Conservation (phyloP, 2,329 filamentous ascomycete genomes). For the Drechslerella stenobrocha region DNA sequence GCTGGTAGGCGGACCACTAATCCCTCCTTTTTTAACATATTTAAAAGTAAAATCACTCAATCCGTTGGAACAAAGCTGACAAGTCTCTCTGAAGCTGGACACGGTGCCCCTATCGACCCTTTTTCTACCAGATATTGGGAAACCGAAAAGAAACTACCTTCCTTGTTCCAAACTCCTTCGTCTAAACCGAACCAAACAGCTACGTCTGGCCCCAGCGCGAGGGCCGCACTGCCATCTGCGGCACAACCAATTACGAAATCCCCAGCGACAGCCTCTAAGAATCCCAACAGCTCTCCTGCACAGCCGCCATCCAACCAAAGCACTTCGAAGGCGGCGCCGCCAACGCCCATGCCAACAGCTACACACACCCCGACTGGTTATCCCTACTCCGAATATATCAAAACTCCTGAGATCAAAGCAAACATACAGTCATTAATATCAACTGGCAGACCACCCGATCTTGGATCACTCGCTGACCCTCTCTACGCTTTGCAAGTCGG, state of each 20-base stretch:
- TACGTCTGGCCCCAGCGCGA: not conserved
- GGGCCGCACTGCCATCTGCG: not conserved
- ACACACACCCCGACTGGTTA: not conserved
- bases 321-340: too few species aligned
- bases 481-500: not conserved
- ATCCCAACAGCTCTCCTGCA: not conserved
- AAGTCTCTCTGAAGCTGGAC: slow-evolving; percentile 42
- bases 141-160: slow-evolving; percentile 7
- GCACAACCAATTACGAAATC: not conserved
- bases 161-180: not conserved
- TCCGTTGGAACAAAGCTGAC: too few species aligned
- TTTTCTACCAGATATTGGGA: slow-evolving; percentile 81
- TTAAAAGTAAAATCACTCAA: not conserved
- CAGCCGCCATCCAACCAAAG: too few species aligned
- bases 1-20: slow-evolving; percentile 66
- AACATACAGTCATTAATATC: not conserved
- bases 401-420: not conserved
- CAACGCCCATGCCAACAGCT: not conserved
- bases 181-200: not conserved
- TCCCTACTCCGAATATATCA: not conserved
- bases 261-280: not conserved
- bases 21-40: not conserved
- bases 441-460: not conserved
- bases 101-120: slow-evolving; percentile 70
- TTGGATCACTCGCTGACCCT: not conserved